Conservation (phyloP, 2,329 filamentous ascomycete genomes). For the Alternaria sp. region DNA sequence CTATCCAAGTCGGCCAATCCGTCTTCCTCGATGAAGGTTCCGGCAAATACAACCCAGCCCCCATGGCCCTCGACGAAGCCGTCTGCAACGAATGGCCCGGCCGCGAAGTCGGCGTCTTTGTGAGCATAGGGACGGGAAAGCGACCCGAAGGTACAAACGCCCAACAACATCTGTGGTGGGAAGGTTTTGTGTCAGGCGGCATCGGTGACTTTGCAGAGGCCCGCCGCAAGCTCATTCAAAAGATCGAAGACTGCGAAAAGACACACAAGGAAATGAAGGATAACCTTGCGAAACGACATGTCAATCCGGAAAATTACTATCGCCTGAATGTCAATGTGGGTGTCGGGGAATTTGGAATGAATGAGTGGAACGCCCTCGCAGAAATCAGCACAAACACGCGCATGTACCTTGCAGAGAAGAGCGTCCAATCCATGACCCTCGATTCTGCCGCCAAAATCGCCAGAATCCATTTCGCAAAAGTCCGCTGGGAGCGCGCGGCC, state of each 20-base stretch:
- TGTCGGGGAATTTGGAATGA: conserved; percentile 98
- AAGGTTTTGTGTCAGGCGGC: conserved; percentile 75
- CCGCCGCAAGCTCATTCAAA: conserved; percentile 80
- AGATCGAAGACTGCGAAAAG: conserved; percentile 94
- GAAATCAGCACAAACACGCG: conserved; percentile 94
- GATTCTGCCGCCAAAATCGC: conserved; percentile 82
- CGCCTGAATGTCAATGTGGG: conserved; percentile 96
- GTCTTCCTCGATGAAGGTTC: conserved; percentile 92
- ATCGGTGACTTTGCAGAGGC: conserved; percentile 93
- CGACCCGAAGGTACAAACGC: conserved; percentile 76
- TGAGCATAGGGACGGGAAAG: conserved; percentile 95
- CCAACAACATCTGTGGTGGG: conserved; percentile 83
- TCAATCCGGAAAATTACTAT: conserved; percentile 91
- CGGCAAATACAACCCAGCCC: conserved; percentile 91
- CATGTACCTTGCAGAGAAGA: conserved; percentile 77
- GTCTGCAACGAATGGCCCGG: conserved; percentile 94
- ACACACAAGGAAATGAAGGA: conserved; percentile 91
- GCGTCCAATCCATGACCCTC: conserved; percentile 79
- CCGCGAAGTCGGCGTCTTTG: conserved; percentile 87
- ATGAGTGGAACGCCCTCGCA: conserved; percentile 93
- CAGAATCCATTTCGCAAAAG: conserved; percentile 80
- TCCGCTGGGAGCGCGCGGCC: conserved; percentile 66
- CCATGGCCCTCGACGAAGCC: conserved; percentile 87
- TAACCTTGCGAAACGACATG: conserved; percentile 77
- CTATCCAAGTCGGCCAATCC: conserved; percentile 91